Evolutionary conservation across 768 basidiomycete species (phyloP), one percentile per base, ranked within the genome.

Genomic region (Tremella yokohamensis): DNA sequence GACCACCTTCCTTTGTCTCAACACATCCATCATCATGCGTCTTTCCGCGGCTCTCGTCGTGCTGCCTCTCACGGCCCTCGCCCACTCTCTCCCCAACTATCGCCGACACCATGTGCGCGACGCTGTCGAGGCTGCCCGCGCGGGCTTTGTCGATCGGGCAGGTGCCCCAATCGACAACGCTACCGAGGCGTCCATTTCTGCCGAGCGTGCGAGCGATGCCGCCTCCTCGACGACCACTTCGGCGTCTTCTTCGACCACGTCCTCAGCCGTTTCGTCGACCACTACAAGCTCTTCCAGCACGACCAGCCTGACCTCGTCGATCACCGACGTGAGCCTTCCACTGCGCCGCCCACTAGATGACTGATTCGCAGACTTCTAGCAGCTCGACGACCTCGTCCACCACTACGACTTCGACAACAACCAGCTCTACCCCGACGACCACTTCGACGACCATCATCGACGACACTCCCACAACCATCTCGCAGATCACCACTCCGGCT

Each of bases 21-120:
- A 11, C 29, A 45, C 42, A 18, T 8, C 48, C 22, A 24, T 8
- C 57, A 59, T 24, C 34, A 65, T 65, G 63, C 63, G 57, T 45
- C 37, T 61, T 47, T 40, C 56, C 38, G 15, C 59, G 12, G 34
- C 60, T 24, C 56, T 56, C 40, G 45, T 60, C 19, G 51, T 61
- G n/a, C 44, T 65, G 22, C 52, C 59, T 1, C 40, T 61, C 15
- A 11, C 29, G 11, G 60, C 57, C 18, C 60, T 54, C n/a, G 57
- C 53, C 19, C 56, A 59, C 48, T 11, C 48, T 24, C 20, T 15
- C 48, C 48, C 48, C 3, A 20, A 34, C 29, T 34, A 49, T 8
- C 48, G 54, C 40, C 54, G 54, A 20, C 54, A 56, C 15, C 54
- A 44, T 29, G 42, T 18, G 40, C 40, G 24, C 44, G 29, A 22